Conservation (phyloP, 768 basidiomycete species). For the Boletus huronensis region DNA sequence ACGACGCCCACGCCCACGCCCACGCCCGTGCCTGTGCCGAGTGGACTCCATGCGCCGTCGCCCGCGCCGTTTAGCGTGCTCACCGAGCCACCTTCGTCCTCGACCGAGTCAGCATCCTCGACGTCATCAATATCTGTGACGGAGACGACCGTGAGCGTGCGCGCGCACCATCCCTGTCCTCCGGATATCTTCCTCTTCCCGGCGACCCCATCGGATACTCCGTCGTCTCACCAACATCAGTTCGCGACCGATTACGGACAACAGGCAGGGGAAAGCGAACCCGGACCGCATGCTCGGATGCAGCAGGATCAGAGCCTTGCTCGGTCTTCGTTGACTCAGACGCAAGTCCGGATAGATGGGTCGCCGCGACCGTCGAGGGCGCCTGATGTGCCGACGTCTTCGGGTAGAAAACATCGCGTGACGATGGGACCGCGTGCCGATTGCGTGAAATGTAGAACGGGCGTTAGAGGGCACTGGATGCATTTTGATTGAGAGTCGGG, state of each 20-base stretch:
- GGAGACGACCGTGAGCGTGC: neutral
- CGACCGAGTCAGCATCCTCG: slow-evolving; percentile 18
- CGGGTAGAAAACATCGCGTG: slow-evolving; percentile 44
- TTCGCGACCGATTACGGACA: slow-evolving; percentile 6
- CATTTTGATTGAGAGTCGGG: slow-evolving; percentile 49
- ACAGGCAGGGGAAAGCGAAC: neutral
- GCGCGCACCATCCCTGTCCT: slow-evolving; percentile 6
- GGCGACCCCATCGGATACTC: slow-evolving; percentile 23
- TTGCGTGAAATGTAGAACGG: slow-evolving; percentile 61
- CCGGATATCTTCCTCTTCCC: slow-evolving; percentile 31
- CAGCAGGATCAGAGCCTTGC: neutral
- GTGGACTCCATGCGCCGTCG: slow-evolving; percentile 10
- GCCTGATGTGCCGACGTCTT: slow-evolving; percentile 13
- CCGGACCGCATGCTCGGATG: slow-evolving; percentile 1
- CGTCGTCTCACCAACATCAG: slow-evolving; percentile 13
- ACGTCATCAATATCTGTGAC: slow-evolving; percentile 5
- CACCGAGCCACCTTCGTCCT: slow-evolving; percentile 22
- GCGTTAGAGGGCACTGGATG: slow-evolving; percentile 70
- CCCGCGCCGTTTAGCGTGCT: slow-evolving; percentile 28
- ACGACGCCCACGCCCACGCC: slow-evolving; percentile 10
- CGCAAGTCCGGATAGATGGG: slow-evolving; percentile 14
- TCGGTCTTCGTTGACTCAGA: slow-evolving; percentile 3
- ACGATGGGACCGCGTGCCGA: slow-evolving; percentile 72
- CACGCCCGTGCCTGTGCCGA: neutral
- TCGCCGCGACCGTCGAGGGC: slow-evolving; percentile 15